These are phyloP conservation scores for Hanseniaspora vineae DNA, from an alignment of 805 yeast species.

Conservation along the genomic window DNA sequence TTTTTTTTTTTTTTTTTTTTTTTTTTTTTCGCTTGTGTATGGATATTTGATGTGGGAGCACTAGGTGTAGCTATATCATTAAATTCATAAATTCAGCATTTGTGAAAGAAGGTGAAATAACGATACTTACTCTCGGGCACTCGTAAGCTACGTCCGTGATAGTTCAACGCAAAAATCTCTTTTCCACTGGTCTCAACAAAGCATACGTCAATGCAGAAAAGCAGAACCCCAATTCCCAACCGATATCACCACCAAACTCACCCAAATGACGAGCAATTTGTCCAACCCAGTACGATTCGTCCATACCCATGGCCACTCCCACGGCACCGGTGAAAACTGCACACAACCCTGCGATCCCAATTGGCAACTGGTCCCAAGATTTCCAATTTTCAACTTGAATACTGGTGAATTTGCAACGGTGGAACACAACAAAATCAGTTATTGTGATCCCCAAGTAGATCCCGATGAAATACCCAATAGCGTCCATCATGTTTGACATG, in stretches of 20 bases:
- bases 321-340: constrained; percentile 77
- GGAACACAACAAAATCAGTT: constrained; percentile 77
- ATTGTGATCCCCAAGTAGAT: constrained; percentile 64
- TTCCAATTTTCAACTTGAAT: constrained; percentile 55
- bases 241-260: constrained; percentile 67
- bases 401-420: constrained; percentile 38
- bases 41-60: too few species aligned
- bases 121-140: too few species aligned
- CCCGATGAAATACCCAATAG: constrained; percentile 84
- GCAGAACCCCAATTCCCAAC: constrained; percentile 61
- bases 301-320: constrained; percentile 82
- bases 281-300: constrained; percentile 75
- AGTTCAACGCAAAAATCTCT: constrained; percentile 32
- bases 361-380: constrained; percentile 46
- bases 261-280: constrained; percentile 43
- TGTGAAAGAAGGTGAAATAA: too few species aligned
- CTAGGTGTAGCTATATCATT: too few species aligned
- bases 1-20: too few species aligned
- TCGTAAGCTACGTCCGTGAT: too few species aligned
- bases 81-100: too few species aligned
- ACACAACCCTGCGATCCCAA: constrained; percentile 64
- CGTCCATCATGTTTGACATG: constrained; percentile 79
- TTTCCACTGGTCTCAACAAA: constrained; percentile 48
- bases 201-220: constrained; percentile 56
- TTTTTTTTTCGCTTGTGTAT: too few species aligned